These are phyloP conservation scores for Ramaria rubella DNA, from an alignment of 768 basidiomycete species.

Conservation along the genomic window DNA sequence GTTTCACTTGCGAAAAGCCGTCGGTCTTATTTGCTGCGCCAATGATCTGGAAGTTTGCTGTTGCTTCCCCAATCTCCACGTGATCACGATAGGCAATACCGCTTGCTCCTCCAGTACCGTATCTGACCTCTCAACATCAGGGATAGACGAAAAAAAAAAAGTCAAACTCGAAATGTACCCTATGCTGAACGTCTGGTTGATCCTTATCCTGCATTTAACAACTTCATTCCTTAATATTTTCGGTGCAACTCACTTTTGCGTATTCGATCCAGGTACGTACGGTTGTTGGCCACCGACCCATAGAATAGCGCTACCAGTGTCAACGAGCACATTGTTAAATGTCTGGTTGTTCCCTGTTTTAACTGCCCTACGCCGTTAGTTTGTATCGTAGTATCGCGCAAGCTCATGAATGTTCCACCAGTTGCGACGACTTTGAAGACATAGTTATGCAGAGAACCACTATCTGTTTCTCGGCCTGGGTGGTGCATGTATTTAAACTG, in stretches of 20 bases:
- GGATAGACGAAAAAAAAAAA: too few species aligned
- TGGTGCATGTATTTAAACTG: not conserved
- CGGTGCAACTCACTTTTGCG: not conserved
- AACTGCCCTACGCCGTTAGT: not conserved
- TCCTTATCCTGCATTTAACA: too few species aligned
- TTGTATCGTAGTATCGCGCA: not conserved
- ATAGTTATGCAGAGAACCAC: not conserved
- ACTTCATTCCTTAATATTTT: too few species aligned
- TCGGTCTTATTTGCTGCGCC: not conserved
- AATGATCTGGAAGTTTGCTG: not conserved
- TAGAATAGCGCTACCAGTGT: conserved; percentile 3
- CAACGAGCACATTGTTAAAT: not conserved
- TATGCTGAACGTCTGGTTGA: not conserved
- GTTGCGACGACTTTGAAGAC: conserved; percentile 5
- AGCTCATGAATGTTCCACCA: not conserved
- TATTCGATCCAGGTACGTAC: not conserved
- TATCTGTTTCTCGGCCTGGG: too few species aligned
- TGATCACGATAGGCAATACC: not conserved
- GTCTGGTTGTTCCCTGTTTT: not conserved
- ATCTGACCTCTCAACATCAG: too few species aligned
- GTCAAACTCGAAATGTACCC: not conserved
- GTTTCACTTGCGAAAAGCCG: not conserved
- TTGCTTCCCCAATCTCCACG: not conserved
- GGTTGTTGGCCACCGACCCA: not conserved
- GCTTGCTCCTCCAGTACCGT: not conserved